A percentile compares a stretch with the other conserved stretches of the same genome.
Evolutionary conservation across 2,329 filamentous ascomycete genomes (phyloP).

Genomic region (Magnaporthiopsis poae): DNA sequence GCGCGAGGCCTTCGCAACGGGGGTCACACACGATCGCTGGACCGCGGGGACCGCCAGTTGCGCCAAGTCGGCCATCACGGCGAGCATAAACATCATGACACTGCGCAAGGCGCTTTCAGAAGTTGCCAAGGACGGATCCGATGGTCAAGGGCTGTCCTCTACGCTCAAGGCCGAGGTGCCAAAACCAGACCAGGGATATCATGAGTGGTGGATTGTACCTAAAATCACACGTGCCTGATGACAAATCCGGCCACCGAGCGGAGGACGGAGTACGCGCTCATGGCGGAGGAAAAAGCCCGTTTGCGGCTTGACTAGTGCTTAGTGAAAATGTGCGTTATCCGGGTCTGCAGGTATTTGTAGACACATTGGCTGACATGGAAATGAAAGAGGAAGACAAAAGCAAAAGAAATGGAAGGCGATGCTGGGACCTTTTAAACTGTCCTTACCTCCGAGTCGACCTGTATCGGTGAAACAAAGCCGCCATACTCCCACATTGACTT

Average conservation of each 20-base stretch:
- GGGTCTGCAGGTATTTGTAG: neutral
- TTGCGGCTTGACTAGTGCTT: neutral
- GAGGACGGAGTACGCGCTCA: too few species aligned
- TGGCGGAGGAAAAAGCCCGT: neutral
- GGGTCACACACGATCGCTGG: constrained; percentile 52
- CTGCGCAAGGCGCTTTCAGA: constrained; percentile 41
- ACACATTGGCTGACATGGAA: neutral
- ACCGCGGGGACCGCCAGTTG: constrained; percentile 46
- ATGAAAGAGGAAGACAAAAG: neutral
- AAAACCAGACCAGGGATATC: constrained; percentile 42
- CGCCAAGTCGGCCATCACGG: constrained; percentile 61
- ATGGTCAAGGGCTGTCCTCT: constrained; percentile 17
- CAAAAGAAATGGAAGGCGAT: too few species aligned
- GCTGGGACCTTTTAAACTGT: neutral
- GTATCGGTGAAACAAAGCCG: neutral
- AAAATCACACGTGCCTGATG: constrained; percentile 23
- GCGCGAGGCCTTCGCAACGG: constrained; percentile 43
- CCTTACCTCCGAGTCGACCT: neutral
- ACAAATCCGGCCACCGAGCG: too few species aligned
- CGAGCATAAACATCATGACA: constrained; percentile 53
- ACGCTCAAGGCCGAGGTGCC: constrained; percentile 42
- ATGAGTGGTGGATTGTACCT: constrained; percentile 58
- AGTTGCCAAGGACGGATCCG: constrained; percentile 13
- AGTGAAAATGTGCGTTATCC: neutral
- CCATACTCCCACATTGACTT: neutral